These are phyloP conservation scores for Piromyces finnis DNA, from an alignment of 192 early-diverging fungal species.

Conservation along the genomic window DNA sequence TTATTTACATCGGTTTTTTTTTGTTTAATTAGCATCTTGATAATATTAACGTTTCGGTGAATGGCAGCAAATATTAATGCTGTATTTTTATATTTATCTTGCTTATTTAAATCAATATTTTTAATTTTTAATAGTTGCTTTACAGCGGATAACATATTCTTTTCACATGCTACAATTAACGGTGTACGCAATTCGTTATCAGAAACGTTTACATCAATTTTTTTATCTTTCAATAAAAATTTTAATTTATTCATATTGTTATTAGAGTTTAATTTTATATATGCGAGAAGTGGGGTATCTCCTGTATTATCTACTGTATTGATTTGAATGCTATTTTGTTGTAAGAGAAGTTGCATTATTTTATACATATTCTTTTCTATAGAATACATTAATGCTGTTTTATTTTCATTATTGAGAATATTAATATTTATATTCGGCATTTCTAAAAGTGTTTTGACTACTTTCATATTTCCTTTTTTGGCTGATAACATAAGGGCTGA, in stretches of 20 bases:
- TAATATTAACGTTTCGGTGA: not conserved
- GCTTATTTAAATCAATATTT: not conserved
- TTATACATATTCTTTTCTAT: not conserved
- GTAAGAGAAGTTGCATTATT: not conserved
- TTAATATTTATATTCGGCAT: not conserved
- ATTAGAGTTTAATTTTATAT: not conserved
- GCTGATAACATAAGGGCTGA: not conserved
- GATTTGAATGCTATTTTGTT: not conserved
- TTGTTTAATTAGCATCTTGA: not conserved
- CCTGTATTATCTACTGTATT: not conserved
- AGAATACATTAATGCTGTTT: not conserved
- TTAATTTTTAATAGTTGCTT: not conserved
- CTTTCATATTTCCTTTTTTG: not conserved
- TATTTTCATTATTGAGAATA: not conserved
- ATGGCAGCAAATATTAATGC: not conserved
- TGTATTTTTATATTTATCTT: not conserved
- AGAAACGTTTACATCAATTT: not conserved
- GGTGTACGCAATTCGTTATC: not conserved
- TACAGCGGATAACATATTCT: not conserved
- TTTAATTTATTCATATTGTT: not conserved
- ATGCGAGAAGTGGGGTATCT: not conserved
- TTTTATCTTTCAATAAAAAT: not conserved
- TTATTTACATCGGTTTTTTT: not conserved
- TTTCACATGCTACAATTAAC: not conserved
- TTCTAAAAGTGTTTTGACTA: not conserved